Evolutionary conservation across 2,329 filamentous ascomycete genomes (phyloP), one percentile per base, ranked within the genome.

Genomic region (Coniochaeta pulveracea): DNA sequence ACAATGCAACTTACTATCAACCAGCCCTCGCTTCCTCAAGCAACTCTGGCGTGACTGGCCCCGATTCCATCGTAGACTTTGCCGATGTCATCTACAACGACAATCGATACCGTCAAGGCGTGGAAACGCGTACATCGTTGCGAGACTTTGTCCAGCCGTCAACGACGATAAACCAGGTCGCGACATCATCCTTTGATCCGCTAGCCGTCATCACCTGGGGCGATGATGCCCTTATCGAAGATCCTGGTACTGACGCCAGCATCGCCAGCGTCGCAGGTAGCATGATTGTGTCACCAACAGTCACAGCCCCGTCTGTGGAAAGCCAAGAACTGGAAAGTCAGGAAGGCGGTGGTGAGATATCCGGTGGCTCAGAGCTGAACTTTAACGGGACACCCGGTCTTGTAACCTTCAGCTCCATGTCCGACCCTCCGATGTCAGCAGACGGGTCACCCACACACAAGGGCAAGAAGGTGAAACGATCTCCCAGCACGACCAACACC

Each of bases 321-420:
- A 31, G 28, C 19, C 18, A 17, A 21, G 28, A 31, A 3, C n/a
- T n/a, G n/a, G n/a, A n/a, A n/a, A n/a, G n/a, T n/a, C n/a, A n/a
- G n/a, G n/a, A n/a, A n/a, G n/a, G n/a, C n/a, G n/a, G n/a, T n/a
- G n/a, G n/a, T n/a, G n/a, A n/a, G n/a, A 15, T 31, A 19, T 31
- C 28, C 11, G 18, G 27, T 6, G 4, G 11, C n/a, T 31, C 28
- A 19, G 28, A 31, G n/a, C 5, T 31, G 6, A 21, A 21, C 18
- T 31, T 31, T 19, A 31, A 21, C 28, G 28, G 18, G 18, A 21
- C 18, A n/a, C 11, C 28, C 10, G 28, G 28, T 10, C 10, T 31
- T 8, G 28, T 19, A 7, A 31, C 19, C n/a, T 31, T 14, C n/a
- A 16, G 18, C 10, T 22, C 28, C 8, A 11, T 14, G 18, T 31